Evolutionary conservation across 441 rosid genomes (phyloP), one percentile per base, ranked within the genome.

Genomic region (Euphorbia schlechtendalii): DNA sequence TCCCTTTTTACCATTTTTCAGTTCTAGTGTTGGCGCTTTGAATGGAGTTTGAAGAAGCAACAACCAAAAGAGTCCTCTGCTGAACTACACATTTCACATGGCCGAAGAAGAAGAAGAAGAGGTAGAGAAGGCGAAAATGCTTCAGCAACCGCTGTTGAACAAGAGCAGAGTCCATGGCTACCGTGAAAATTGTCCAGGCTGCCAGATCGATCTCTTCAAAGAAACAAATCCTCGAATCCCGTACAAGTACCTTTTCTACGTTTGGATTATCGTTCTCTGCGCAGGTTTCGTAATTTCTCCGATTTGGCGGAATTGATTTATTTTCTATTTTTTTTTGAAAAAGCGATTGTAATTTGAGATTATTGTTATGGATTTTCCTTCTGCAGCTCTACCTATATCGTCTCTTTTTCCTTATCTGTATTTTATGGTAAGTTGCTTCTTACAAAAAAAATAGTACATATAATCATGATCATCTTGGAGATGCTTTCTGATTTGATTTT

Each of bases 361-460:
- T 49, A 15, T 20, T 3, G 3, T n/a, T 34, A n/a, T 9, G 43
- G 56, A 5, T 30, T 51, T 24, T 6, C 5, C 13, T 48, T 25
- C 56, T 63, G 64, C 84, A 81, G 84, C 79, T 61, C 66, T 81
- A 77, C 84, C 84, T 1, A 68, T 74, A 27, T 74, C 82, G 14
- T 78, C 82, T 38, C 82, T 81, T 36, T 81, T 81, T 36, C 84
- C 84, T 11, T 81, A 78, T 73, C 74, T 76, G 1, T 81, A 81
- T 74, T 81, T 81, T 71, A 76, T 78, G 84, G 84, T 78, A 63
- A 59, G 66, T 41, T 28, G 36, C 3, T 58, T 24, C 15, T 18
- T n/a, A 36, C 9, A 3, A 40, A 54, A 8, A 27, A 9, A 6
- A 15, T n/a, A n/a, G n/a, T 36, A 17, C 22, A 1, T 45, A 67